phyloP scores from a whole-genome alignment of 2,329 filamentous ascomycete genomes.

The Mycosphaerella sp. region DNA sequence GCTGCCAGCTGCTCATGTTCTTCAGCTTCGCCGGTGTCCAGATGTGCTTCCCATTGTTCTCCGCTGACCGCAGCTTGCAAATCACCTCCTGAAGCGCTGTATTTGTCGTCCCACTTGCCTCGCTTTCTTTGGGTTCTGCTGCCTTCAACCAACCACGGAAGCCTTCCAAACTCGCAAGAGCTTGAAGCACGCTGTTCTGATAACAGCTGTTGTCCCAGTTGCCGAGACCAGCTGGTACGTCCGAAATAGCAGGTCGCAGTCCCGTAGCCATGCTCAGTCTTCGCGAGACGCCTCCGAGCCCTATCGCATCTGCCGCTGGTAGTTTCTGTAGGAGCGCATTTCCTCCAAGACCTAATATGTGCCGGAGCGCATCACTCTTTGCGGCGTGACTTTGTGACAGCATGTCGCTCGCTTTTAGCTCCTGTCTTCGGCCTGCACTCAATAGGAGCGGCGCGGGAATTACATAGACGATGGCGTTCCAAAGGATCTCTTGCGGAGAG shows the following conservation, averaged over 20 bases:
- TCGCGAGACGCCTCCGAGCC: slow-evolving; percentile 29
- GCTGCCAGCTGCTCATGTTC: slow-evolving; percentile 89
- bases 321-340: slow-evolving; percentile 35
- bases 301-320: slow-evolving; percentile 31
- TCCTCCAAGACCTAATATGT: slow-evolving; percentile 37
- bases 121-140: slow-evolving; percentile 13
- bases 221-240: slow-evolving; percentile 59
- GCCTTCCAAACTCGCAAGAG: slow-evolving; percentile 57
- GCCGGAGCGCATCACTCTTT: slow-evolving; percentile 36
- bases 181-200: slow-evolving; percentile 81
- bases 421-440: slow-evolving; percentile 44
- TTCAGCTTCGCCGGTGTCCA: slow-evolving; percentile 80
- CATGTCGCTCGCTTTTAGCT: slow-evolving; percentile 27
- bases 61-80: slow-evolving; percentile 59
- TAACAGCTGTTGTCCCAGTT: slow-evolving; percentile 97
- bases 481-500: slow-evolving; percentile 47
- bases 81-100: slow-evolving; percentile 59
- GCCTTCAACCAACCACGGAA: slow-evolving; percentile 16
- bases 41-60: slow-evolving; percentile 67
- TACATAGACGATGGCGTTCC: slow-evolving; percentile 55
- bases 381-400: slow-evolving; percentile 33
- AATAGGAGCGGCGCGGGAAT: slow-evolving; percentile 55
- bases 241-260: slow-evolving; percentile 22
- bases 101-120: slow-evolving; percentile 24
- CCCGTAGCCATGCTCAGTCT: slow-evolving; percentile 21